Evolutionary conservation across 352 stramenopile species (phyloP), one percentile per base, ranked within the genome.

Genomic region (Globisporangium cystogenes): DNA sequence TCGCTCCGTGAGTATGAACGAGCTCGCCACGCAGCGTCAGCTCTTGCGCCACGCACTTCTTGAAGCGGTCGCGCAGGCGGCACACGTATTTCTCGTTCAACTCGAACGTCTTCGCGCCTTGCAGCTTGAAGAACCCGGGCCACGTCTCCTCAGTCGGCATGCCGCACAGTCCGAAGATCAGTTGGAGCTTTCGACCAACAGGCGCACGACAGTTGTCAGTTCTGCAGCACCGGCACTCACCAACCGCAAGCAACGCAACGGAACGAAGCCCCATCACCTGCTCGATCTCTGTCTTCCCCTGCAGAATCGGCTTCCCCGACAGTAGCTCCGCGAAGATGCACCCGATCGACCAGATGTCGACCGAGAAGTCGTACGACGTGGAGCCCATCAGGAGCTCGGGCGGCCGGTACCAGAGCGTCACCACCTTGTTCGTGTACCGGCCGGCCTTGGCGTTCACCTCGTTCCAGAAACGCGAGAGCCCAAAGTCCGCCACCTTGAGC

Each of bases 251-350:
- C 20, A 44, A 31, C 48, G 21, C n/a, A n/a, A n/a, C n/a, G n/a
- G n/a, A n/a, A n/a, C n/a, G n/a, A n/a, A 49, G 43, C 7, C n/a
- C 45, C 37, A 49, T 51, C 65, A 90, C 79, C 76, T 93, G 84
- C 36, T 94, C 80, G 11, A 91, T 78, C 57, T 94, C 84, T 1
- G 79, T 85, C 24, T 87, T 90, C 4, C 84, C 84, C 65, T 91
- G 80, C 26, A 94, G 58, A 43, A 91, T 86, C n/a, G 84, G 79
- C 26, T 84, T 82, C 2, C 84, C 84, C 16, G 88, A 51, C 43
- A 99, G 82, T 62, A 99, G 94, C 70, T 99, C 97, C 27, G 94
- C 97, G 67, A 99, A 99, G 70, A 99, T 99, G 69, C 97, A 99
- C 8, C 97, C 97, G 26, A 99, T 86, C 48, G 84, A 88, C 94